phyloP scores from a whole-genome alignment of 2,329 filamentous ascomycete species.

The Fusarium annulatum region DNA sequence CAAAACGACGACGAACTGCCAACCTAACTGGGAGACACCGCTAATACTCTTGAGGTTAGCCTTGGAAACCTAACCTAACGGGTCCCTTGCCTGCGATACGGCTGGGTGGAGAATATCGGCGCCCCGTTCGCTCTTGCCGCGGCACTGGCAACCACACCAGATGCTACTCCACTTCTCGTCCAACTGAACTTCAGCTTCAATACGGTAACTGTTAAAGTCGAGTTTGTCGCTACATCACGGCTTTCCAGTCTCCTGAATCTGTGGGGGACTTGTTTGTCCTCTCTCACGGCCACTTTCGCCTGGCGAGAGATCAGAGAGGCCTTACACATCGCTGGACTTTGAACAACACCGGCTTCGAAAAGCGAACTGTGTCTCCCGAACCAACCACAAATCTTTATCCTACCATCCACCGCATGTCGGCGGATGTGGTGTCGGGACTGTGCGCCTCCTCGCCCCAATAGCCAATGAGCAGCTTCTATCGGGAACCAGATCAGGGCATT shows the following conservation, averaged over 20 bases:
- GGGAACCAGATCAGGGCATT: not conserved
- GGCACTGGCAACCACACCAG: conserved; percentile 21
- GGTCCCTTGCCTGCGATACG: conserved; percentile 24
- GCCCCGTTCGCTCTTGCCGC: conserved; percentile 37
- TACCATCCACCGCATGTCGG: conserved; percentile 33
- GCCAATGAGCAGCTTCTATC: conserved; percentile 33
- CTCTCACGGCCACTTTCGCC: not conserved
- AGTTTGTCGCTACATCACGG: not conserved
- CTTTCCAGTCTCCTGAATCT: not conserved
- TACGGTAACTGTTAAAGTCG: not conserved
- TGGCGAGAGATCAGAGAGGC: not conserved
- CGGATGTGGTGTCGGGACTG: conserved; percentile 43
- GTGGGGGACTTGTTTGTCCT: not conserved
- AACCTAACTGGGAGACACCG: conserved; percentile 10
- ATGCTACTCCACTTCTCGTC: conserved; percentile 1
- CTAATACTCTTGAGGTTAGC: conserved; percentile 16
- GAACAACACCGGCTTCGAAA: conserved; percentile 15
- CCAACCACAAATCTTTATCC: conserved; percentile 25
- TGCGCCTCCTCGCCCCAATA: conserved; percentile 33
- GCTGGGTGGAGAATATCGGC: conserved; percentile 18
- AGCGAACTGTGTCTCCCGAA: conserved; percentile 11
- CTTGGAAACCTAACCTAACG: not conserved
- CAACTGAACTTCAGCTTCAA: conserved; percentile 11
- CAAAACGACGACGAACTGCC: conserved; percentile 18
- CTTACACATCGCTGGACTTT: not conserved